Evolutionary conservation across 2,329 filamentous ascomycete genomes (phyloP).

Genomic region (Trichophaea hybrida): DNA sequence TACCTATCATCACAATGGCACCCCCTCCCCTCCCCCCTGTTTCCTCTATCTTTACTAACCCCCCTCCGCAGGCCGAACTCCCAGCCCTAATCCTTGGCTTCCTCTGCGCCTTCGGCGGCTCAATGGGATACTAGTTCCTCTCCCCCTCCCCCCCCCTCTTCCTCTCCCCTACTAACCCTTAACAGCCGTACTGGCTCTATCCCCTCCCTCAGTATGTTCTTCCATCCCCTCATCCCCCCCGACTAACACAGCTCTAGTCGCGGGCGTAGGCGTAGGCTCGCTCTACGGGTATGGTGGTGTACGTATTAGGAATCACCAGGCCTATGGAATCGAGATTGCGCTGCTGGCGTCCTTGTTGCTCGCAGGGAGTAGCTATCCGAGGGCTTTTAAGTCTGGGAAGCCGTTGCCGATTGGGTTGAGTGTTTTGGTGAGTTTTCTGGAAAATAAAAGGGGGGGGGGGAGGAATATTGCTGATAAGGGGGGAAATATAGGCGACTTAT

Average conservation of each 20-base stretch:
- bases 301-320: constrained; percentile 57
- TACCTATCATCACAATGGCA: not conserved
- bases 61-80: constrained; percentile 31
- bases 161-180: constrained; percentile 2
- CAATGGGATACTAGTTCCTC: constrained; percentile 54
- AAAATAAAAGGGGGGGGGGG: not conserved
- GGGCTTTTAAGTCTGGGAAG: constrained; percentile 72
- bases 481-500: constrained; percentile 13
- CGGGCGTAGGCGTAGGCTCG: constrained; percentile 67
- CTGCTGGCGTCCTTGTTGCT: constrained; percentile 76
- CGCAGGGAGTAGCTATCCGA: constrained; percentile 68
- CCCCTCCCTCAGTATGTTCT: constrained; percentile 20
- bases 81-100: constrained; percentile 66
- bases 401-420: constrained; percentile 52
- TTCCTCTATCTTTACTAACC: not conserved
- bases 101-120: constrained; percentile 74
- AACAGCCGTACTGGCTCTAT: constrained; percentile 62
- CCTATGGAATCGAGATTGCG: constrained; percentile 79
- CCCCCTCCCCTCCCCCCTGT: not conserved
- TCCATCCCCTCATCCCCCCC: not conserved
- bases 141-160: not conserved
- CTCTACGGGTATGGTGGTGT: constrained; percentile 68
- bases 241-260: constrained; percentile 34
- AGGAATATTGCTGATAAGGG: not conserved
- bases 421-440: constrained; percentile 12